These are phyloP conservation scores for Chalciporus piperatus DNA, from an alignment of 768 basidiomycete species.

Conservation along the genomic window DNA sequence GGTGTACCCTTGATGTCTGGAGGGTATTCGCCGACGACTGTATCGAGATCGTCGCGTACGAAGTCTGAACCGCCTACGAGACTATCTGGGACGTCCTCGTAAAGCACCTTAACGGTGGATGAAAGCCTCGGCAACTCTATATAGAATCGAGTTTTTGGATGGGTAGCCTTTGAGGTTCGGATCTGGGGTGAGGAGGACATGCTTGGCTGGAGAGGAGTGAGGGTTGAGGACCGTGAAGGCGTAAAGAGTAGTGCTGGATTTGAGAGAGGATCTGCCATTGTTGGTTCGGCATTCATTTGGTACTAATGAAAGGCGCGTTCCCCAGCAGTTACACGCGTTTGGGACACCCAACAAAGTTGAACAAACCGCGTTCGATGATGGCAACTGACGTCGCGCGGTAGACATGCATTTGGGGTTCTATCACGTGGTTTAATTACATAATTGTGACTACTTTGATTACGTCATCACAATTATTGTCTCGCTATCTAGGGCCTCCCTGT, in stretches of 20 bases:
- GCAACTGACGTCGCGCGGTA: background rate
- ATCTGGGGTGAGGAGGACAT: slow-evolving; percentile 5
- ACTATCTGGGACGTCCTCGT: slow-evolving; percentile 35
- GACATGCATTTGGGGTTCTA: background rate
- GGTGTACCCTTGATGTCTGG: slow-evolving; percentile 25
- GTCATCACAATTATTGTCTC: slow-evolving; percentile 43
- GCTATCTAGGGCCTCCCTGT: slow-evolving; percentile 51
- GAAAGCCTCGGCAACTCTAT: slow-evolving; percentile 39
- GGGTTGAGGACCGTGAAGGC: slow-evolving; percentile 13
- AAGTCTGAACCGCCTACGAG: slow-evolving; percentile 36
- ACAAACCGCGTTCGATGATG: background rate
- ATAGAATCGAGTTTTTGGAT: slow-evolving; percentile 25
- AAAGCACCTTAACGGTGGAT: slow-evolving; percentile 38
- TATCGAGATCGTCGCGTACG: slow-evolving; percentile 32
- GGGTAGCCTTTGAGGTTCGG: slow-evolving; percentile 9
- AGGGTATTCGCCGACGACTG: slow-evolving; percentile 59
- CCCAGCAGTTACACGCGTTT: slow-evolving; percentile 10
- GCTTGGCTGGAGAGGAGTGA: slow-evolving; percentile 9
- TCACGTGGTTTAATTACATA: slow-evolving; percentile 7
- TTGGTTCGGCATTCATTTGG: slow-evolving; percentile 1
- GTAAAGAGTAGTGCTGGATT: slow-evolving; percentile 18
- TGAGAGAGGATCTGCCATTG: slow-evolving; percentile 15
- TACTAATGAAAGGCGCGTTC: slow-evolving; percentile 4
- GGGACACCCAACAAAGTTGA: background rate
- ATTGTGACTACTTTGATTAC: background rate